Conservation (phyloP, 75 land plant genomes). For the Ceratopteris richardii region DNA sequence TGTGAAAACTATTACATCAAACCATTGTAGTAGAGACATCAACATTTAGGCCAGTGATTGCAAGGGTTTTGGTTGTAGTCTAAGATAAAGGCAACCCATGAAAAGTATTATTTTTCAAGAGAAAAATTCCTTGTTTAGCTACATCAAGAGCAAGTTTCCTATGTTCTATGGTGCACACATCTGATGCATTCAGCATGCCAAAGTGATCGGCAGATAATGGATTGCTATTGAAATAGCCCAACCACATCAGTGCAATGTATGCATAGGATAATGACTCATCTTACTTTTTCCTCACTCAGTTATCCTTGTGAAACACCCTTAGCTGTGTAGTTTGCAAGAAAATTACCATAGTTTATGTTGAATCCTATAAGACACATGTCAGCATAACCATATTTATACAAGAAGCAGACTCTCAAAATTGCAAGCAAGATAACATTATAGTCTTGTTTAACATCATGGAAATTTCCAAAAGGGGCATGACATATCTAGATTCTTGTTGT, state of each 20-base stretch:
- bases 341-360: slow-evolving; percentile 77
- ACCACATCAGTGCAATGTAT: slow-evolving; percentile 62
- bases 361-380: slow-evolving; percentile 67
- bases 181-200: slow-evolving; percentile 53
- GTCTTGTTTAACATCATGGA: too few species aligned
- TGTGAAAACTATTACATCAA: too few species aligned
- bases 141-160: slow-evolving; percentile 69
- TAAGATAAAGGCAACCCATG: slow-evolving; percentile 40
- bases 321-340: slow-evolving; percentile 38
- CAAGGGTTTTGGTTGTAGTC: slow-evolving; percentile 43
- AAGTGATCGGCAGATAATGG: slow-evolving; percentile 49
- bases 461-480: too few species aligned
- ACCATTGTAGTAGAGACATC: slow-evolving; percentile 73
- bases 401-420: too few species aligned
- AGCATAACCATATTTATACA: too few species aligned
- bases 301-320: slow-evolving; percentile 46
- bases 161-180: slow-evolving; percentile 66
- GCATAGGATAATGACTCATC: slow-evolving; percentile 54
- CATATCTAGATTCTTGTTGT: too few species aligned
- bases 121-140: slow-evolving; percentile 72
- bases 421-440: too few species aligned
- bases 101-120: slow-evolving; percentile 51
- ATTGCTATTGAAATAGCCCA: slow-evolving; percentile 88
- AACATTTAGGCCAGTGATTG: slow-evolving; percentile 86
- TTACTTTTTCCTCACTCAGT: slow-evolving; percentile 39